Conservation (phyloP, 1,139 yeast species). For the Eremothecium coryli region DNA sequence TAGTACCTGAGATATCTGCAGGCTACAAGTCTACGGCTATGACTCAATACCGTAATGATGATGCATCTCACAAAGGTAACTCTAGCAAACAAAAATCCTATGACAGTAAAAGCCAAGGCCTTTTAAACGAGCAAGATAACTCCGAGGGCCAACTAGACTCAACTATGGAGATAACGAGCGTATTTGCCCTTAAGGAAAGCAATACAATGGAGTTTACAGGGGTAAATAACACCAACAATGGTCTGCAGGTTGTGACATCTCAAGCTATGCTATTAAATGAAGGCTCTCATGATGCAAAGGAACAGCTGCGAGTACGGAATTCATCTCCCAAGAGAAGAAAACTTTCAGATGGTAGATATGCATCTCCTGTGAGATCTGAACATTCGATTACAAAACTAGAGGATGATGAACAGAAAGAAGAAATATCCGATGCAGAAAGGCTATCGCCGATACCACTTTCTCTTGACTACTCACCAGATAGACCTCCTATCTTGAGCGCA, state of each 20-base stretch:
- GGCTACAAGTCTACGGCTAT: neutral
- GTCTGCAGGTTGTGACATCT: slow-evolving; percentile 9
- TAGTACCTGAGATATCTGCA: neutral
- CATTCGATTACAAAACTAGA: no score
- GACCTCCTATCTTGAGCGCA: slow-evolving; percentile 6
- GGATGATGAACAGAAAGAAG: no score
- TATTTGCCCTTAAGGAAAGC: slow-evolving; percentile 7
- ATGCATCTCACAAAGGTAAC: neutral
- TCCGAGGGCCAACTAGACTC: slow-evolving; percentile 1
- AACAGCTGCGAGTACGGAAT: neutral
- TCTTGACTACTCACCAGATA: slow-evolving; percentile 2
- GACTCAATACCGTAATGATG: neutral
- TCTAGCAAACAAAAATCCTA: no score
- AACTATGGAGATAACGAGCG: slow-evolving; percentile 8
- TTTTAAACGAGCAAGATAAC: neutral
- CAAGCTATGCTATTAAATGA: slow-evolving; percentile 9
- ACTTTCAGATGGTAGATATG: slow-evolving; percentile 6
- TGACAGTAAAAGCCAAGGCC: neutral
- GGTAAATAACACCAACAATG: neutral
- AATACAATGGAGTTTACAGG: slow-evolving; percentile 28
- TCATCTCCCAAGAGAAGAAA: slow-evolving; percentile 11
- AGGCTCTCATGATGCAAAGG: neutral
- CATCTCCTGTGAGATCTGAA: slow-evolving; percentile 7
- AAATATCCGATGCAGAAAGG: slow-evolving; percentile 22
- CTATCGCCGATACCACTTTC: slow-evolving; percentile 27